Percentiles rank a stretch among this genome's conserved stretches.
Conservation (phyloP, 2,329 filamentous ascomycete genomes). For the Knufia fluminis region DNA sequence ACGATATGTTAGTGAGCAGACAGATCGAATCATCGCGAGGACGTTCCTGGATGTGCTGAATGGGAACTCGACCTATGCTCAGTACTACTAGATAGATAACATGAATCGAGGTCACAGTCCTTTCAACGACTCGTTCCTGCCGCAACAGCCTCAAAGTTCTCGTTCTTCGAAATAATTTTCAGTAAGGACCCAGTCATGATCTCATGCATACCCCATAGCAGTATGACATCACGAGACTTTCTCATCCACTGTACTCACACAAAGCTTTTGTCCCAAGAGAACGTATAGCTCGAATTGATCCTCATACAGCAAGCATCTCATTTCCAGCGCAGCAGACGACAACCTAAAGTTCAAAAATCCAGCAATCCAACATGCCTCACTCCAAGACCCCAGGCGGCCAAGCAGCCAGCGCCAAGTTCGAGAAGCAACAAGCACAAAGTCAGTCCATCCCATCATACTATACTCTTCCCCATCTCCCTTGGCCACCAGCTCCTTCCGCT, state of each 20-base stretch:
- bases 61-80: slow-evolving; percentile 31
- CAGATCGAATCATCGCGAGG: slow-evolving; percentile 48
- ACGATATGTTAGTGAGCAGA: slow-evolving; percentile 37
- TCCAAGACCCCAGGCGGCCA: slow-evolving; percentile 6
- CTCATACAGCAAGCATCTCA: too few relatives aligned
- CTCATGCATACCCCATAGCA: too few relatives aligned
- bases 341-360: neutral
- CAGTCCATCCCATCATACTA: neutral
- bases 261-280: neutral
- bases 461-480: neutral
- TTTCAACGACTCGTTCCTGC: too few relatives aligned
- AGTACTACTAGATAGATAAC: slow-evolving; percentile 16
- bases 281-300: neutral
- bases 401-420: slow-evolving; percentile 9
- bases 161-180: too few relatives aligned
- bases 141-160: too few relatives aligned
- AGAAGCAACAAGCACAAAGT: slow-evolving; percentile 8
- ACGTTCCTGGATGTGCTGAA: slow-evolving; percentile 48
- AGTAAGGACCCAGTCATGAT: too few relatives aligned
- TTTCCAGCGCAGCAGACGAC: neutral
- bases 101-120: too few relatives aligned
- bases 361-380: neutral
- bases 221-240: too few relatives aligned
- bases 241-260: too few relatives aligned
- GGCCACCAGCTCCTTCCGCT: too few relatives aligned